These are phyloP conservation scores for Cunninghamia lanceolata DNA, from an alignment of 75 land plant genomes.

Conservation along the genomic window DNA sequence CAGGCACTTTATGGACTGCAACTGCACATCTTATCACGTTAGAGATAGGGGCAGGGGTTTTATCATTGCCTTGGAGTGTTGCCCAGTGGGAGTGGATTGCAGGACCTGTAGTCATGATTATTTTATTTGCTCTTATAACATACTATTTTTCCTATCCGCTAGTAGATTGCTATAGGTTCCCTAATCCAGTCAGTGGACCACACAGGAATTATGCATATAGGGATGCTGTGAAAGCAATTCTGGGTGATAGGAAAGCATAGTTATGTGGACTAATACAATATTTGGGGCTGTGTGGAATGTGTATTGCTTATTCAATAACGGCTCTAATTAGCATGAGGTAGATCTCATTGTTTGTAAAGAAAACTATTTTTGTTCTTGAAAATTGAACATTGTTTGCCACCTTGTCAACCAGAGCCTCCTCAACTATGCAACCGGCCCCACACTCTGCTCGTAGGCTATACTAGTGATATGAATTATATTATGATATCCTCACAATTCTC, in stretches of 20 bases:
- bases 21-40: constrained; percentile 52
- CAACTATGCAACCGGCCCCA: neutral
- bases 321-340: constrained; percentile 53
- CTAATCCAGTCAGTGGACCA: constrained; percentile 56
- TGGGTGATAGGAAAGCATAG: constrained; percentile 41
- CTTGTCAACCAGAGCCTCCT: neutral
- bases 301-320: constrained; percentile 58
- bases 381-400: neutral
- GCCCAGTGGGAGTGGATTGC: constrained; percentile 73
- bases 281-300: constrained; percentile 29
- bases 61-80: constrained; percentile 69
- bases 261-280: constrained; percentile 45
- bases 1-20: constrained; percentile 29
- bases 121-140: constrained; percentile 50
- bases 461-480: neutral
- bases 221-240: constrained; percentile 49
- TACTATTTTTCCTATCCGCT: constrained; percentile 28
- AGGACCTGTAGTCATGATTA: constrained; percentile 38
- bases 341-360: neutral
- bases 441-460: neutral
- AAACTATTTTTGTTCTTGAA: neutral
- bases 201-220: constrained; percentile 42
- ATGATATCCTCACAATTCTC: neutral
- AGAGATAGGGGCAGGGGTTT: constrained; percentile 66
- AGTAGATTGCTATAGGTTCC: constrained; percentile 43